Evolutionary conservation across 495 filamentous ascomycete species (phyloP), one percentile per base, ranked within the genome.

Genomic region (Lophium mytilinum): DNA sequence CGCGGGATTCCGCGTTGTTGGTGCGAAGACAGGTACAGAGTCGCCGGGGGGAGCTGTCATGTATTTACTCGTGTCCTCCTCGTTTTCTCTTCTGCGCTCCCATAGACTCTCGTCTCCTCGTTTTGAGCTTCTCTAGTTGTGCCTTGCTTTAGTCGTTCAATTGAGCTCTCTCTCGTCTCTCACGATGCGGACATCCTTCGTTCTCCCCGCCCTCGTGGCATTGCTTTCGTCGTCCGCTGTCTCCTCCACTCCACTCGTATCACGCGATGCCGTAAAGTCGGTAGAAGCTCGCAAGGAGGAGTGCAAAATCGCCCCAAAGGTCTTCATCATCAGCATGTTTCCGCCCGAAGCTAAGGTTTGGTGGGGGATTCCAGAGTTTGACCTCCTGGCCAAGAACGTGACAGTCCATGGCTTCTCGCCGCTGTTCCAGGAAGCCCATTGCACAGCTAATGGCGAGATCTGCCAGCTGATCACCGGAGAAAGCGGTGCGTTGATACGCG

Each of bases 321-420:
- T 87, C 39, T 80, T 89, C 60, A 83, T 89, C 54, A 76, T 89
- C 41, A 83, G 79, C 63, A 87, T 87, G 84, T 90, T 88, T 58
- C 70, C 68, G 10, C 81, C 81, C 0, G 86, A 89, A 72, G 83
- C 76, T n/a, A 74, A 81, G 15, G 73, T 77, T 14, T 89, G 86
- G 86, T 85, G 83, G 69, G 67, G 66, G 18, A 82, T 82, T 52
- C 73, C 82, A 37, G 74, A 83, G 12, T 82, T 83, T 62, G 66
- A 87, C 63, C 57, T 89, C 11, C 37, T 56, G 18, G 45, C 54
- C 10, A 24, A 73, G 45, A 88, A 88, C 64, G 80, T 90, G 66
- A 77, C 81, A 19, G 69, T 86, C 10, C 81, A 83, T 0, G 86
- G 85, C 4, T 72, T 86, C 7, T 86, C 84, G 1, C 83, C 83